Evolutionary conservation across 495 filamentous ascomycete species (phyloP).

Genomic region (Penicillium lividum): DNA sequence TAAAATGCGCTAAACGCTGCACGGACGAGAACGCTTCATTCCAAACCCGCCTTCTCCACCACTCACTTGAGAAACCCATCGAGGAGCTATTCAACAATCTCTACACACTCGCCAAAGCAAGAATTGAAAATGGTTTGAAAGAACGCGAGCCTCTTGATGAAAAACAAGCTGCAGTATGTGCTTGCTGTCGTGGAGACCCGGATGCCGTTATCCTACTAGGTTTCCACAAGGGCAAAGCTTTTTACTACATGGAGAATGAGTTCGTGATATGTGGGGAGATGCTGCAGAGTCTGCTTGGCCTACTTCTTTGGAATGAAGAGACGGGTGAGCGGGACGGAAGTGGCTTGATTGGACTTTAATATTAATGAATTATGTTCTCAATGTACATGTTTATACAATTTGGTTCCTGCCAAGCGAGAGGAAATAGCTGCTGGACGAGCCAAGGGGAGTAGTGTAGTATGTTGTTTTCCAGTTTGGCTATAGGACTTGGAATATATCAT

Average conservation of each 20-base stretch:
- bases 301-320: not conserved
- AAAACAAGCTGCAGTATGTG: not conserved
- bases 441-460: too few relatives aligned
- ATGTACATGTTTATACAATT: too few relatives aligned
- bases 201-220: conserved; percentile 9
- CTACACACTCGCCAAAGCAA: not conserved
- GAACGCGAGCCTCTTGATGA: not conserved
- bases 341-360: too few relatives aligned
- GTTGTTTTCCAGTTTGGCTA: too few relatives aligned
- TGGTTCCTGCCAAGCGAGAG: too few relatives aligned
- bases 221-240: conserved; percentile 10
- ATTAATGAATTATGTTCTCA: too few relatives aligned
- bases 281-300: not conserved
- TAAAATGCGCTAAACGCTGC: conserved; percentile 3
- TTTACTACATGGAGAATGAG: conserved; percentile 10
- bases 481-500: too few relatives aligned
- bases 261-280: conserved; percentile 9
- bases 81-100: conserved; percentile 3
- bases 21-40: conserved; percentile 12
- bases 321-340: too few relatives aligned
- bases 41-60: conserved; percentile 11
- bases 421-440: too few relatives aligned
- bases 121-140: not conserved
- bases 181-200: conserved; percentile 16
- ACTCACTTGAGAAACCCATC: conserved; percentile 7